Conservation (phyloP, 352 stramenopile genomes). For the Phytopythium oedochilum region DNA sequence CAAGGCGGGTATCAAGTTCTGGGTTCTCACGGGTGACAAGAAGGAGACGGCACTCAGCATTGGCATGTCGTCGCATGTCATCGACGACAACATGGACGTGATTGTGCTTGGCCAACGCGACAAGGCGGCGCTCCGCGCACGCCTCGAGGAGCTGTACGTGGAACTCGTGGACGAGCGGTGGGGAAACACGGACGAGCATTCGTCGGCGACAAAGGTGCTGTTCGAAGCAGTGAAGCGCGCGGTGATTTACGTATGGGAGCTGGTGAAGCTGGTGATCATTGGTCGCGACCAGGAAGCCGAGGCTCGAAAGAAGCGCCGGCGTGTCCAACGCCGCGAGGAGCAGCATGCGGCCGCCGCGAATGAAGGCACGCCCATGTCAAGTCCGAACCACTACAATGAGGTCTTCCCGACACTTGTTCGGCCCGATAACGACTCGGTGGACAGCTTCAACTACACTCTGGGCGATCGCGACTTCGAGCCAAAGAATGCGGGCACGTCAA, state of each 20-base stretch:
- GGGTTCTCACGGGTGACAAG: constrained; percentile 93
- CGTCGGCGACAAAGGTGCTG: constrained; percentile 66
- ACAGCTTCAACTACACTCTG: constrained; percentile 48
- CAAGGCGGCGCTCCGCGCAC: constrained; percentile 67
- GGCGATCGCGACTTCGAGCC: constrained; percentile 71
- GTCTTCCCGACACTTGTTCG: constrained; percentile 48
- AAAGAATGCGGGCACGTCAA: constrained; percentile 33
- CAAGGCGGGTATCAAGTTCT: constrained; percentile 95
- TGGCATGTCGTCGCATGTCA: constrained; percentile 87
- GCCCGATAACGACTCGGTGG: constrained; percentile 49
- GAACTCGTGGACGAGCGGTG: constrained; percentile 87
- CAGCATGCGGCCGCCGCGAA: constrained; percentile 10
- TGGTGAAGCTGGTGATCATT: constrained; percentile 63
- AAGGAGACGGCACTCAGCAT: constrained; percentile 87
- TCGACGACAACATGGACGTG: constrained; percentile 89
- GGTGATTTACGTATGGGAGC: constrained; percentile 57
- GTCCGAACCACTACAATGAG: constrained; percentile 52
- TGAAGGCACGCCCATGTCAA: constrained; percentile 29
- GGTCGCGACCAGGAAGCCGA: constrained; percentile 71
- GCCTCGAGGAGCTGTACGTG: constrained; percentile 81
- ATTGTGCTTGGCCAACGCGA: constrained; percentile 82
- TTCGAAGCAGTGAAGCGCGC: constrained; percentile 74
- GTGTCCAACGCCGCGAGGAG: constrained; percentile 48
- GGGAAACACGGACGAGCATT: constrained; percentile 73
- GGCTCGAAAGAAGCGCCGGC: constrained; percentile 60